A percentile compares a stretch with the other conserved stretches of the same genome.
Conservation (phyloP, 345 rosid genomes). For the rapeseed (Brassica napus) region DNA sequence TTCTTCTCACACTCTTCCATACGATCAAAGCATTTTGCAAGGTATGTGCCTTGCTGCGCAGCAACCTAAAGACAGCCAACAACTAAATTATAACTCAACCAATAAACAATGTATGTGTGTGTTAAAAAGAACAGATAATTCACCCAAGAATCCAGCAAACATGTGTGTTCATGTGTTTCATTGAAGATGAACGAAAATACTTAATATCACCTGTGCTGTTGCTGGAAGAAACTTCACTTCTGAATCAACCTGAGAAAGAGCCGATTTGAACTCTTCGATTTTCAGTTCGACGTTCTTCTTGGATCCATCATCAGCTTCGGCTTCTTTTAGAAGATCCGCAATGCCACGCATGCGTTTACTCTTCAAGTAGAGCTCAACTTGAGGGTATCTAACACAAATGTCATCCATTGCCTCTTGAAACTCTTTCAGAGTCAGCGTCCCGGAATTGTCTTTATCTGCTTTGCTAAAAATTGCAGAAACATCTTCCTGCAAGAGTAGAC, state of each 20-base stretch:
- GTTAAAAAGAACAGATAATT: background rate
- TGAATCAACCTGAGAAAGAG: slow-evolving; percentile 83
- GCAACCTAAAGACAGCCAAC: slow-evolving; percentile 60
- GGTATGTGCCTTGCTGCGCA: slow-evolving; percentile 87
- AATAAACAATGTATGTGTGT: background rate
- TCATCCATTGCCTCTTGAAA: slow-evolving; percentile 70
- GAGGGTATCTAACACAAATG: slow-evolving; percentile 85
- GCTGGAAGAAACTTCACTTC: slow-evolving; percentile 95
- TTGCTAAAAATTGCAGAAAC: slow-evolving; percentile 67
- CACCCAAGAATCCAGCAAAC: background rate
- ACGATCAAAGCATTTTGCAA: slow-evolving; percentile 91
- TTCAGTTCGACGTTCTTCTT: slow-evolving; percentile 67
- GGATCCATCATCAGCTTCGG: slow-evolving; percentile 59
- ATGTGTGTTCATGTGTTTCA: slow-evolving; percentile 4
- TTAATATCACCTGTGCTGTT: slow-evolving; percentile 72
- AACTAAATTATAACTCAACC: background rate
- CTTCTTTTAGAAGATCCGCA: slow-evolving; percentile 67
- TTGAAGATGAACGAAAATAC: background rate
- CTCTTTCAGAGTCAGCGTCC: slow-evolving; percentile 77
- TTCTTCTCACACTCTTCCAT: slow-evolving; percentile 81
- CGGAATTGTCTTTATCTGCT: slow-evolving; percentile 90
- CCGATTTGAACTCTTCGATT: slow-evolving; percentile 77
- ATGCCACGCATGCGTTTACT: slow-evolving; percentile 62
- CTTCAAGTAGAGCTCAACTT: slow-evolving; percentile 82
- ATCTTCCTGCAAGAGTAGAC: slow-evolving; percentile 57